phyloP scores from a whole-genome alignment of 768 basidiomycete genomes.

The Psilocybe sp. region DNA sequence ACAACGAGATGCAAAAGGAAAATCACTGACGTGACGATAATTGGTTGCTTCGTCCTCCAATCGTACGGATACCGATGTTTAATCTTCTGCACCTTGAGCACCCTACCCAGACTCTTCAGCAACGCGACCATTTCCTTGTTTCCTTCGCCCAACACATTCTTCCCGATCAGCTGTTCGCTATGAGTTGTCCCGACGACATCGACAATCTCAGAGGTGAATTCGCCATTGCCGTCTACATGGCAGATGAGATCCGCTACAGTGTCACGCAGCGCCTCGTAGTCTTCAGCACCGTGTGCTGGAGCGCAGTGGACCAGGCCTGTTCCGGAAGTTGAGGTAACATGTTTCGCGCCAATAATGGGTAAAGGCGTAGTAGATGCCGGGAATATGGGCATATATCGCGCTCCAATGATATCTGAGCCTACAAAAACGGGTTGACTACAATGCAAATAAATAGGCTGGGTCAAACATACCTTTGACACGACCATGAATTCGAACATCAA shows the following conservation, averaged over 20 bases:
- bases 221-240: slow-evolving; percentile 78
- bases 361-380: slow-evolving; percentile 27
- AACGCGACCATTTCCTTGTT: slow-evolving; percentile 63
- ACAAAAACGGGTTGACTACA: background rate
- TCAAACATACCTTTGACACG: slow-evolving; percentile 32
- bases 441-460: background rate
- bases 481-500: slow-evolving; percentile 31
- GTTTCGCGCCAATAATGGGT: slow-evolving; percentile 61
- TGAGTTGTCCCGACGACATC: slow-evolving; percentile 53
- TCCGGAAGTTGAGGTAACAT: slow-evolving; percentile 86
- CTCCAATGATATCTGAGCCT: slow-evolving; percentile 54
- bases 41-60: slow-evolving; percentile 91
- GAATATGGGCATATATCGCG: slow-evolving; percentile 65
- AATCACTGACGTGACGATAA: slow-evolving; percentile 78
- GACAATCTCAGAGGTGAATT: slow-evolving; percentile 59
- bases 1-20: background rate
- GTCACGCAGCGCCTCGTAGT: slow-evolving; percentile 75
- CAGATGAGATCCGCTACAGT: slow-evolving; percentile 56
- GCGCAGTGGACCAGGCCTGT: slow-evolving; percentile 96
- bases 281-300: slow-evolving; percentile 91
- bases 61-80: slow-evolving; percentile 94
- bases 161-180: slow-evolving; percentile 51
- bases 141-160: slow-evolving; percentile 73
- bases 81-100: slow-evolving; percentile 68
- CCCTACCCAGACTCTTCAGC: slow-evolving; percentile 48